Evolutionary conservation across 2,329 filamentous ascomycete genomes (phyloP).

Genomic region (Diatrype stigma): DNA sequence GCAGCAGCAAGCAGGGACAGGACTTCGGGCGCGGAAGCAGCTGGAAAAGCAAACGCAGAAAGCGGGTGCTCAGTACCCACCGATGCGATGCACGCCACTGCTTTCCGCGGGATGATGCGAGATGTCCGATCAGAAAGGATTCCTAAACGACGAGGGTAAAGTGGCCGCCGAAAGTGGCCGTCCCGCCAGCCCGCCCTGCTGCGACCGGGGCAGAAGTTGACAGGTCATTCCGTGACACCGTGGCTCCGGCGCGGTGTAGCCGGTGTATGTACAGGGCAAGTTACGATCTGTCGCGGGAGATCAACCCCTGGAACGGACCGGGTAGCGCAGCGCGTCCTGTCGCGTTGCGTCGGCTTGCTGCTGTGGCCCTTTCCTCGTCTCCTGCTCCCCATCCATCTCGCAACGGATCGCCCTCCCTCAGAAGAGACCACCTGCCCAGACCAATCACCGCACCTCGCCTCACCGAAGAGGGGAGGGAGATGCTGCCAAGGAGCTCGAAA

Average conservation of each 20-base stretch:
- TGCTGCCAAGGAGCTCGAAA: neutral
- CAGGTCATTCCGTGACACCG: neutral
- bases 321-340: neutral
- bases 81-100: neutral
- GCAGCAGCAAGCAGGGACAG: neutral
- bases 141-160: neutral
- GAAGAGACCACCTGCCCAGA: conserved; percentile 7
- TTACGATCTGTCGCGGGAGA: neutral
- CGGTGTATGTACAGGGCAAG: neutral
- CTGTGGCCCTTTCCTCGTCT: neutral
- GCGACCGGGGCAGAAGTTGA: neutral
- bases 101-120: neutral
- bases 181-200: neutral
- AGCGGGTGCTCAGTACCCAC: neutral
- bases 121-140: neutral
- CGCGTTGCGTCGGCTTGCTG: neutral
- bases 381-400: neutral
- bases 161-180: neutral
- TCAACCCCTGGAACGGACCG: neutral
- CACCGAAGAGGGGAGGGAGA: conserved; percentile 8
- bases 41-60: neutral
- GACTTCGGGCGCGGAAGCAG: neutral
- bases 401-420: neutral
- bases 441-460: conserved; percentile 13
- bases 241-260: neutral